phyloP scores from a whole-genome alignment of 2,329 filamentous ascomycete genomes.

The Malbranchea zuffiana region DNA sequence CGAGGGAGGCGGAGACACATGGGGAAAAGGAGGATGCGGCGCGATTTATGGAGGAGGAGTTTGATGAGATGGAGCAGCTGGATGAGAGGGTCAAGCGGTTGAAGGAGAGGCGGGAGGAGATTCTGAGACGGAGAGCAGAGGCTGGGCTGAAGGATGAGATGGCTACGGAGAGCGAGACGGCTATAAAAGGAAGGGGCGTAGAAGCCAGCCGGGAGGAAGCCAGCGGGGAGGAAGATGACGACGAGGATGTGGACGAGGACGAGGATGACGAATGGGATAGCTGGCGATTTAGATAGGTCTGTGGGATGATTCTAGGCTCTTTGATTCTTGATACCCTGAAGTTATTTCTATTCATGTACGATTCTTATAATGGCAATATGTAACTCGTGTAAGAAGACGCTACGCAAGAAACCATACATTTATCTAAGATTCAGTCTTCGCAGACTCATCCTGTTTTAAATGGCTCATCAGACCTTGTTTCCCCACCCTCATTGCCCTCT shows the following conservation, averaged over 20 bases:
- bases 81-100: slow-evolving; percentile 59
- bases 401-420: too few relatives aligned
- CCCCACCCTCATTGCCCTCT: slow-evolving; percentile 34
- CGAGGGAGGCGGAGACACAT: slow-evolving; percentile 46
- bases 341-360: neutral
- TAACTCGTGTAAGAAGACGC: too few relatives aligned
- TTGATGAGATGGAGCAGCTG: slow-evolving; percentile 71
- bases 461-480: slow-evolving; percentile 32
- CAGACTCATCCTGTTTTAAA: slow-evolving; percentile 2
- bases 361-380: too few relatives aligned
- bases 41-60: slow-evolving; percentile 61
- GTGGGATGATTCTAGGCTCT: neutral
- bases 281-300: slow-evolving; percentile 28
- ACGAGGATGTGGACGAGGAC: slow-evolving; percentile 24
- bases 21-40: slow-evolving; percentile 68
- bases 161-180: slow-evolving; percentile 21
- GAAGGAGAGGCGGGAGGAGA: slow-evolving; percentile 59
- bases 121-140: slow-evolving; percentile 39
- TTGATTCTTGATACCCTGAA: slow-evolving; percentile 8
- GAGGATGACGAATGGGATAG: slow-evolving; percentile 45
- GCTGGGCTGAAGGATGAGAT: slow-evolving; percentile 21
- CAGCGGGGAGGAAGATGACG: slow-evolving; percentile 22
- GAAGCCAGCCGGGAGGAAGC: slow-evolving; percentile 42
- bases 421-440: too few relatives aligned
- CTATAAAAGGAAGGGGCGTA: slow-evolving; percentile 21